phyloP scores from a whole-genome alignment of 495 filamentous ascomycete genomes.

The Talaromyces nanjingensis region DNA sequence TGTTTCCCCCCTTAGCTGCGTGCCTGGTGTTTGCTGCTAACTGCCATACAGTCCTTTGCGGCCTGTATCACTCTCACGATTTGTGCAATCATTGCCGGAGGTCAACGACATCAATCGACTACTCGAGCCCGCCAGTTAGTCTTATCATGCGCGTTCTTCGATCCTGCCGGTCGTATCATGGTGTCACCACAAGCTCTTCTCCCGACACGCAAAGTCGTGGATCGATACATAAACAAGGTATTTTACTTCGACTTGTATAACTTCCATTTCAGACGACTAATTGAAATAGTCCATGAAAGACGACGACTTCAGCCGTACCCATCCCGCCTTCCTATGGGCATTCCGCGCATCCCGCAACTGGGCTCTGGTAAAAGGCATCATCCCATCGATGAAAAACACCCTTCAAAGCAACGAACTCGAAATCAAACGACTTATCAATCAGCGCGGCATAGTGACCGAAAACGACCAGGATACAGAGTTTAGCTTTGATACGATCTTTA shows the following conservation, averaged over 20 bases:
- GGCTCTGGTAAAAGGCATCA: slow-evolving; percentile 55
- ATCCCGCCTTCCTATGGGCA: slow-evolving; percentile 82
- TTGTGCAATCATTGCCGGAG: slow-evolving; percentile 51
- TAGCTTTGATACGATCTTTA: slow-evolving; percentile 72
- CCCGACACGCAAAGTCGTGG: slow-evolving; percentile 74
- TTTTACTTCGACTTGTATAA: background rate
- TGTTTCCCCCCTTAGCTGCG: background rate
- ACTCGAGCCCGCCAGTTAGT: slow-evolving; percentile 71
- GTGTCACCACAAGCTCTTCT: slow-evolving; percentile 74
- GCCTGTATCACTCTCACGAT: slow-evolving; percentile 52
- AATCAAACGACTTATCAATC: slow-evolving; percentile 31
- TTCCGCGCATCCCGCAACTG: slow-evolving; percentile 75
- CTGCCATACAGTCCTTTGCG: slow-evolving; percentile 40
- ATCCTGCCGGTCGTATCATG: slow-evolving; percentile 65
- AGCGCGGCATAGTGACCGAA: slow-evolving; percentile 26
- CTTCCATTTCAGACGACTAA: background rate
- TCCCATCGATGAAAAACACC: slow-evolving; percentile 61
- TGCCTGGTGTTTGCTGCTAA: background rate
- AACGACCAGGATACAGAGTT: slow-evolving; percentile 32
- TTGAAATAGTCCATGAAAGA: slow-evolving; percentile 50
- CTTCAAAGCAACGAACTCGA: slow-evolving; percentile 35
- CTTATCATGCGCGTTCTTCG: slow-evolving; percentile 70
- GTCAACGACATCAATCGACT: slow-evolving; percentile 44
- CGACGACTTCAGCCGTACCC: slow-evolving; percentile 67
- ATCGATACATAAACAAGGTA: slow-evolving; percentile 65